Evolutionary conservation across 257 asterid species (phyloP), one percentile per base, ranked within the genome.

Genomic region (Scutellaria minor): DNA sequence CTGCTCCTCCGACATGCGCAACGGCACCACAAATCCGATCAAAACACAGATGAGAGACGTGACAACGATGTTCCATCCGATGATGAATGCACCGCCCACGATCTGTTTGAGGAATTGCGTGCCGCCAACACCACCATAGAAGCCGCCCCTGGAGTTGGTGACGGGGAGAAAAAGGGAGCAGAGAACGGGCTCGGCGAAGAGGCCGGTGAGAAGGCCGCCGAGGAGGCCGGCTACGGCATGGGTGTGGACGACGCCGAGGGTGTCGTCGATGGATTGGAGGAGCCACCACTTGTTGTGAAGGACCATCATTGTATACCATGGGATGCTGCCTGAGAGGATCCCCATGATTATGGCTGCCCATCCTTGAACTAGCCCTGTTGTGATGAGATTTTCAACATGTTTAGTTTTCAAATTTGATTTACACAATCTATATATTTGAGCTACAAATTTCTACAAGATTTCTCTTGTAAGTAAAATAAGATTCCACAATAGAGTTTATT

Each of bases 291-390:
- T 87, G 81, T 91, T 89, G 85, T 91, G 97, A 24, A 92, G 84
- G 64, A 89, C 79, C 96, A 89, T 92, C 96, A 92, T 92, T 0
- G 89, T 89, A 81, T 80, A 86, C 96, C 96, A 92, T 1, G 97
- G 96, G 41, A 92, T 84, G 64, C 80, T 56, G 40, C 97, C 97
- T 1, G 95, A 87, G 71, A 88, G n/a, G 12, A 86, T 0, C 12
- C 96, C 97, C 97, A 92, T 92, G 12, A 89, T 24, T 7, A 92
- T 83, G 31, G 96, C 97, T 20, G 93, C 96, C 97, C 97, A 89
- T 0, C 97, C 95, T 35, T 92, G 97, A 35, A 92, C 97, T 9
- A 89, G 84, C 0, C 97, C 96, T 82, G 79, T 12, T 4, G 3
- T 2, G 9, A 8, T 53, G 10, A 4, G 6, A 51, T 37, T 31